Evolutionary conservation across 2,329 filamentous ascomycete genomes (phyloP), one percentile per base, ranked within the genome.

Genomic region (Beauveria pseudobassiana): DNA sequence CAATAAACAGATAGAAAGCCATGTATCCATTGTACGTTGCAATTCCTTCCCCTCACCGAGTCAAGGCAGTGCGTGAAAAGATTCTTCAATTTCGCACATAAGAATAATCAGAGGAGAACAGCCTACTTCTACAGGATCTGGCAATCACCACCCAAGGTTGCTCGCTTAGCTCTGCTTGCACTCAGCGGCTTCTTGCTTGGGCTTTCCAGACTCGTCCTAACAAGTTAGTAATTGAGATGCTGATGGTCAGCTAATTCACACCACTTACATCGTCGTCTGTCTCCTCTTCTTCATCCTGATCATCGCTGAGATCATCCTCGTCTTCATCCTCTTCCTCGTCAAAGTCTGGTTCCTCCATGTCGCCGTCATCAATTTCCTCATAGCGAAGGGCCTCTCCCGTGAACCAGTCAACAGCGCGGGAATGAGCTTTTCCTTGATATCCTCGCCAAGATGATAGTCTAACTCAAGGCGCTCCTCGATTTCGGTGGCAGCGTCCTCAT

Each of bases 401-500:
- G 77, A 99, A 99, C 95, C 95, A 99, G 78, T 99, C 95, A 70
- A 99, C 95, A 62, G 96, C 95, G 69, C 93, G 92, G 66, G 95
- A 69, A 99, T 99, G 67, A 99, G 85, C 82, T 99, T 99, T 85
- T 99, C 95, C 82, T 99, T 99, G 80, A 99, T 97, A 74, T 99
- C 95, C 81, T 99, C 95, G 67, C 95, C 95, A 50, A 99, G 87
- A 79, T 98, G 93, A 77, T 98, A 99, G 79, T 99, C 95, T 58
- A 99, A 87, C 81, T 99, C 95, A 62, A 99, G 86, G 66, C 95
- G 93, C 78, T 96, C 93, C 81, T 99, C 95, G 58, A 99, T 96
- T 74, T 99, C 95, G 57, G 88, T 89, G 61, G 89, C 87, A 64
- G 89, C 87, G 67, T 93, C 88, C 42, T 86, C 88, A 65, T 93